Evolutionary conservation across 2,329 filamentous ascomycete genomes (phyloP).

Genomic region (Epichloe glyceriae): DNA sequence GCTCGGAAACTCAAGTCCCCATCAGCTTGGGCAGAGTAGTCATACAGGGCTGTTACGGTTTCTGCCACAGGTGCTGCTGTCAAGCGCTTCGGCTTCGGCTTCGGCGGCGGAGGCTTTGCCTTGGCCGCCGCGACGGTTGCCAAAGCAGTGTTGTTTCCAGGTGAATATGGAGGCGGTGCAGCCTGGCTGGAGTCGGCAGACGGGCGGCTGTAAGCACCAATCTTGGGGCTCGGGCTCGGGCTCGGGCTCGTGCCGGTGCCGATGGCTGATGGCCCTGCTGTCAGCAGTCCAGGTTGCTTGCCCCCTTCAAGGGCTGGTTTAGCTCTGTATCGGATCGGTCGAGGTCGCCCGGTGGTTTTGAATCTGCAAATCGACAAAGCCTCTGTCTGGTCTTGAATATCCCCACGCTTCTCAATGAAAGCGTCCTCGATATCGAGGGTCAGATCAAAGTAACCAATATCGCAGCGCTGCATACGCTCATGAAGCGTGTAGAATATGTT

Average conservation of each 20-base stretch:
- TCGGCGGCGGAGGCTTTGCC: constrained; percentile 59
- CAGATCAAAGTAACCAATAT: constrained; percentile 96
- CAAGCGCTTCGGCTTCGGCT: constrained; percentile 67
- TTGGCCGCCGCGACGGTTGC: constrained; percentile 39
- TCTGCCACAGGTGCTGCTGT: constrained; percentile 54
- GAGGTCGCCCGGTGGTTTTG: constrained; percentile 68
- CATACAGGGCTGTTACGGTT: constrained; percentile 82
- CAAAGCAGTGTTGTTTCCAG: constrained; percentile 26
- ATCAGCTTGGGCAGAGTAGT: constrained; percentile 90
- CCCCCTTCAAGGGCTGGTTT: constrained; percentile 38
- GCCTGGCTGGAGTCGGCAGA: constrained; percentile 32
- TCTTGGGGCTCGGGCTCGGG: constrained; percentile 16
- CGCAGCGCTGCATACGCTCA: constrained; percentile 92
- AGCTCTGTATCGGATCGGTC: constrained; percentile 44
- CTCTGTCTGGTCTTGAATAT: constrained; percentile 77
- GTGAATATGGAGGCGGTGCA: constrained; percentile 61
- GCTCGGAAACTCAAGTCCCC: constrained; percentile 84
- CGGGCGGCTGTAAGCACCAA: constrained; percentile 22
- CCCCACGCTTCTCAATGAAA: constrained; percentile 77
- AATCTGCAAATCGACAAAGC: constrained; percentile 76
- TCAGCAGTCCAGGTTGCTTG: constrained; percentile 38
- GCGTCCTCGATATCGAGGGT: constrained; percentile 83
- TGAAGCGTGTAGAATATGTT: constrained; percentile 99
- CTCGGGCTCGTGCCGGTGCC: constrained; percentile 9
- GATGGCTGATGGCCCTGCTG: constrained; percentile 25